phyloP scores from a whole-genome alignment of 2,329 filamentous ascomycete genomes.

The Fusarium redolens region DNA sequence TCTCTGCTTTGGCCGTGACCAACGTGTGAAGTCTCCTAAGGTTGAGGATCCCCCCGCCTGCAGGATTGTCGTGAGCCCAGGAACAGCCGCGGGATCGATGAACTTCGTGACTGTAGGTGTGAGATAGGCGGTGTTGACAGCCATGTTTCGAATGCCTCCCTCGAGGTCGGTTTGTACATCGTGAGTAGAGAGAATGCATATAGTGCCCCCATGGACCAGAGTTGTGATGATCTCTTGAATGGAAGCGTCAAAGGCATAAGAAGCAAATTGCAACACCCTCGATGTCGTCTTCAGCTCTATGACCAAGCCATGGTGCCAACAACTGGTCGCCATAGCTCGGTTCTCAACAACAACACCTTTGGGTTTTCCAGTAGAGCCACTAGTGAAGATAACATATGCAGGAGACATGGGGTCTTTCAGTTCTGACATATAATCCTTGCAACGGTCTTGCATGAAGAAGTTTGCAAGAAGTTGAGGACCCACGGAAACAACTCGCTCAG shows the following conservation, averaged over 20 bases:
- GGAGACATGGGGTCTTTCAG: background rate
- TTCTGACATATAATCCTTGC: background rate
- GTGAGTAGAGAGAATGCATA: conserved; percentile 11
- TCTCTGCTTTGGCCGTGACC: conserved; percentile 6
- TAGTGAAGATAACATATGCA: conserved; percentile 24
- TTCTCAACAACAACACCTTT: conserved; percentile 24
- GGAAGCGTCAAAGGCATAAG: conserved; percentile 15
- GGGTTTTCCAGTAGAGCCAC: conserved; percentile 1
- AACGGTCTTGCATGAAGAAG: background rate
- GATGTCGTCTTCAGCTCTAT: conserved; percentile 5
- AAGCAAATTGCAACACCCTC: conserved; percentile 18
- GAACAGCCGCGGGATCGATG: conserved; percentile 3
- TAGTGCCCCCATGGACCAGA: conserved; percentile 11
- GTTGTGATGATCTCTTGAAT: conserved; percentile 20
- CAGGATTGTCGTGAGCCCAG: conserved; percentile 4
- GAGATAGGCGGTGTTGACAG: conserved; percentile 14
- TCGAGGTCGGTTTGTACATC: conserved; percentile 1
- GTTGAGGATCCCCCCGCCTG: conserved; percentile 11
- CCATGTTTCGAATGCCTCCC: background rate
- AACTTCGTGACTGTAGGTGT: conserved; percentile 13
- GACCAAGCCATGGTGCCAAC: background rate
- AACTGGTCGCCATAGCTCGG: conserved; percentile 13
- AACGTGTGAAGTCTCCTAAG: conserved; percentile 1
- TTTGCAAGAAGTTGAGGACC: background rate
- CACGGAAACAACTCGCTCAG: background rate